Conservation (phyloP, 2,329 filamentous ascomycete genomes). For the Trichoderma citrinoviride region DNA sequence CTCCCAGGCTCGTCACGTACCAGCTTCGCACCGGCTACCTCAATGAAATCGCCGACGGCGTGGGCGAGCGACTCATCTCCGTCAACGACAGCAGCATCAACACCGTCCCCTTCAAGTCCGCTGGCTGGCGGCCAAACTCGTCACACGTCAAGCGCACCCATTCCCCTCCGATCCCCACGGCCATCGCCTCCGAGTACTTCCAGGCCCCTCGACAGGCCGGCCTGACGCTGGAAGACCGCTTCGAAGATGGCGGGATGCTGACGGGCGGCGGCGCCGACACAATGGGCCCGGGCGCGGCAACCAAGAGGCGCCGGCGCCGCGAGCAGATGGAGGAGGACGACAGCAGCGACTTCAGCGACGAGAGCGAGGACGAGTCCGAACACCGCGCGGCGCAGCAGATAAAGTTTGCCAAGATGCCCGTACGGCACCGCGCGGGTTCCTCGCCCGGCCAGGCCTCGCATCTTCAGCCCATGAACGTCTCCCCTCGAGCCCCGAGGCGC, state of each 20-base stretch:
- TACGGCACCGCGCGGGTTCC: conserved; percentile 80
- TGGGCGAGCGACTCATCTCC: conserved; percentile 79
- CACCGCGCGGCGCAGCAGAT: conserved; percentile 82
- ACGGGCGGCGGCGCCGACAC: conserved; percentile 67
- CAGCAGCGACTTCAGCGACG: conserved; percentile 80
- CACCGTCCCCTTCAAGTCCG: conserved; percentile 76
- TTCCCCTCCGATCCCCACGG: conserved; percentile 81
- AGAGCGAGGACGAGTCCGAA: conserved; percentile 76
- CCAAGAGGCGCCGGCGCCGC: conserved; percentile 62
- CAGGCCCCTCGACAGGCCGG: conserved; percentile 64
- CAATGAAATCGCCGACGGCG: conserved; percentile 75
- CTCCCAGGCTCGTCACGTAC: conserved; percentile 70
- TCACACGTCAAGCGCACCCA: conserved; percentile 78
- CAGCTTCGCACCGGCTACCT: conserved; percentile 79
- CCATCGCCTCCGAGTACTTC: conserved; percentile 80
- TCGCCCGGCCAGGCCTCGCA: conserved; percentile 75
- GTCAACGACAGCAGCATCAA: conserved; percentile 78
- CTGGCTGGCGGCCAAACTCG: conserved; percentile 73
- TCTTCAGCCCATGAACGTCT: conserved; percentile 49
- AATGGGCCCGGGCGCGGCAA: conserved; percentile 64
- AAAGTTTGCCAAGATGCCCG: conserved; percentile 93
- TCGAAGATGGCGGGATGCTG: conserved; percentile 70
- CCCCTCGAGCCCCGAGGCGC: conserved; percentile 53
- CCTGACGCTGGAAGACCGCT: conserved; percentile 66
- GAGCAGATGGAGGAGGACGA: conserved; percentile 82